Evolutionary conservation across 306 rosid species (phyloP).

Genomic region (Alnus glutinosa): DNA sequence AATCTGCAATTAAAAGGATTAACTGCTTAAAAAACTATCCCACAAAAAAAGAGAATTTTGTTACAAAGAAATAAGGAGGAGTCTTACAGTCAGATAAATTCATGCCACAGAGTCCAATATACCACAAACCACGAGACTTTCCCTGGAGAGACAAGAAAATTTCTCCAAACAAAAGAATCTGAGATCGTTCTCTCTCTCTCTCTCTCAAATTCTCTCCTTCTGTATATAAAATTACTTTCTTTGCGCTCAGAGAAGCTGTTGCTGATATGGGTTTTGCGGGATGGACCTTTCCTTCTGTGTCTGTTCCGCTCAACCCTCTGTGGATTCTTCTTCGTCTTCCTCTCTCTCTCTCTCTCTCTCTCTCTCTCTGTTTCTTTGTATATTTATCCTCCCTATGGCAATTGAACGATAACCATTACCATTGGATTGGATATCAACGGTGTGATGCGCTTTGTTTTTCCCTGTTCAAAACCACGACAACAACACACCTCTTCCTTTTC

Average conservation of each 20-base stretch:
- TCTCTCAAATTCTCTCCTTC: not conserved
- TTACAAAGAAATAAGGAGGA: conserved; percentile 21
- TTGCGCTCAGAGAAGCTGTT: conserved; percentile 2
- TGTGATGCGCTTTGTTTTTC: conserved; percentile 3
- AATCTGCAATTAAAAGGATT: conserved; percentile 6
- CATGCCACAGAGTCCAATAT: conserved; percentile 1
- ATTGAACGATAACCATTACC: conserved; percentile 29
- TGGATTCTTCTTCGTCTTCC: conserved; percentile 23
- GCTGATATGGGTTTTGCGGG: not conserved
- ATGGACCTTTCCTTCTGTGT: not conserved
- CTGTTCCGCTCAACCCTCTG: conserved; percentile 20
- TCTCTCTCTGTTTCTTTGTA: not conserved
- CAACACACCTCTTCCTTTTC: not conserved
- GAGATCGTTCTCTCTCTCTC: conserved; percentile 33
- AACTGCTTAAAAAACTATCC: conserved; percentile 14
- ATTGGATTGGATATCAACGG: conserved; percentile 34
- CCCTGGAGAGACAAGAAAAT: not conserved
- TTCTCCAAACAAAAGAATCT: conserved; percentile 12
- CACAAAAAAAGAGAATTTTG: conserved; percentile 3
- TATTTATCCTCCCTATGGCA: conserved; percentile 38
- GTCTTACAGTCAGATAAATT: conserved; percentile 43
- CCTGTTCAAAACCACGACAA: not conserved
- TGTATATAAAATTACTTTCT: not conserved
- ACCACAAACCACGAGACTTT: not conserved
- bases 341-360: not conserved